These are phyloP conservation scores for Aspergillus sojae DNA, from an alignment of 2,329 filamentous ascomycete species.

Conservation along the genomic window DNA sequence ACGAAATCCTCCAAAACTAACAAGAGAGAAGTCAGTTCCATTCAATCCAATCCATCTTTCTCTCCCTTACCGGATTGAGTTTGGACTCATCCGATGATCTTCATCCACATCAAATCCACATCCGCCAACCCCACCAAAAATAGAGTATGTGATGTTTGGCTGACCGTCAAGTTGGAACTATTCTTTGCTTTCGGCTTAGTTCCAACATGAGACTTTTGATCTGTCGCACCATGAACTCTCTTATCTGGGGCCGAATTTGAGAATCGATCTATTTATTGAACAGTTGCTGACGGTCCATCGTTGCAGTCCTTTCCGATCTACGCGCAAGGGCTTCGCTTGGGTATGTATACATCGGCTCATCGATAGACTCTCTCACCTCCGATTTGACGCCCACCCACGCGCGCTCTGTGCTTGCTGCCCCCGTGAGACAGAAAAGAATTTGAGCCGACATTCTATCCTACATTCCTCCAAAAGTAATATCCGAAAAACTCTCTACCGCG, in stretches of 20 bases:
- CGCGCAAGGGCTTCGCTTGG: neutral
- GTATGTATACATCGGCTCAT: slow-evolving; percentile 1
- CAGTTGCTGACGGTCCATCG: neutral
- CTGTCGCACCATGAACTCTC: neutral
- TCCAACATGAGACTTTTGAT: slow-evolving; percentile 1
- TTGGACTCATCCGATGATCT: slow-evolving; percentile 1
- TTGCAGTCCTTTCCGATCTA: neutral
- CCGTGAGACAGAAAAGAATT: neutral
- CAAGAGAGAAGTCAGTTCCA: too few relatives aligned
- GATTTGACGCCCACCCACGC: neutral
- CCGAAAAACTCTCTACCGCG: slow-evolving; percentile 10
- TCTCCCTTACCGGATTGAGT: neutral
- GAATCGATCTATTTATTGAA: neutral
- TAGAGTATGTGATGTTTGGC: neutral
- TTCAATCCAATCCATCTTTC: too few relatives aligned
- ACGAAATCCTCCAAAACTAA: too few relatives aligned
- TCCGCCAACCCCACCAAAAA: neutral
- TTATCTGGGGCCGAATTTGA: neutral
- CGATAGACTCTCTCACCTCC: neutral
- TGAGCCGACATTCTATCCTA: slow-evolving; percentile 20
- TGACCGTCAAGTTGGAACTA: neutral
- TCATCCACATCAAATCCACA: neutral
- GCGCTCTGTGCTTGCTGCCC: neutral
- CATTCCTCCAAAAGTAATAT: slow-evolving; percentile 17
- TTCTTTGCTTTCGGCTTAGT: neutral